Evolutionary conservation across 352 stramenopile genomes (phyloP).

Genomic region (Pythium plurisporium): DNA sequence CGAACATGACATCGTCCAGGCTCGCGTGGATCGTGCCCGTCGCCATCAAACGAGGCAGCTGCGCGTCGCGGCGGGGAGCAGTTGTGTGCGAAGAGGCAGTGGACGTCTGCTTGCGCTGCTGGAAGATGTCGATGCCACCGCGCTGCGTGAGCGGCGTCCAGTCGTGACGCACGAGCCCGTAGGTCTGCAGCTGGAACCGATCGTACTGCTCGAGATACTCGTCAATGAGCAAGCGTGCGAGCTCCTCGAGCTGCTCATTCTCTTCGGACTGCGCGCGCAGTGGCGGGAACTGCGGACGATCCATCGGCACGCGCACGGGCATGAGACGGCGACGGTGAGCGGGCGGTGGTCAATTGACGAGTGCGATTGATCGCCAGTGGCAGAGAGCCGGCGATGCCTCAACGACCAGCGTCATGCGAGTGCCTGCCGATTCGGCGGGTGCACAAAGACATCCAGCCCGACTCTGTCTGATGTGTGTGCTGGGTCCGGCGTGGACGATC

Average conservation of each 20-base stretch:
- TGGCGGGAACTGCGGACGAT: conserved; percentile 18
- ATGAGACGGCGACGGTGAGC: background rate
- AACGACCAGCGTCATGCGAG: too few relatives aligned
- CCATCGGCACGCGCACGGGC: conserved; percentile 14
- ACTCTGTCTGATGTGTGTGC: background rate
- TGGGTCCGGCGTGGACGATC: background rate
- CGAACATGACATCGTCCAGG: conserved; percentile 24
- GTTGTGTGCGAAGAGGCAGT: too few relatives aligned
- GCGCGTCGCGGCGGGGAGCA: background rate
- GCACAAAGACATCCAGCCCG: background rate
- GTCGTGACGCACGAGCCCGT: conserved; percentile 1
- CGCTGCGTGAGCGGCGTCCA: conserved; percentile 7
- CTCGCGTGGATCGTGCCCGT: conserved; percentile 12
- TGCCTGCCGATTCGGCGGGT: background rate
- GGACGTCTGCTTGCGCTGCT: background rate
- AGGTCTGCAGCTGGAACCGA: conserved; percentile 17
- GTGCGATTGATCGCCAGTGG: background rate
- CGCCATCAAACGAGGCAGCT: conserved; percentile 14
- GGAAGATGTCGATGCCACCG: conserved; percentile 12
- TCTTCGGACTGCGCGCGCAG: conserved; percentile 16
- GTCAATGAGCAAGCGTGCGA: conserved; percentile 14
- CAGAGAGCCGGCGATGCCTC: background rate
- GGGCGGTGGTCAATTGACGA: background rate
- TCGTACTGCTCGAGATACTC: conserved; percentile 20
- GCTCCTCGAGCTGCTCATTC: conserved; percentile 17